These are phyloP conservation scores for Sphaerulina vaccinii DNA, from an alignment of 2,329 filamentous ascomycete species.

Conservation along the genomic window DNA sequence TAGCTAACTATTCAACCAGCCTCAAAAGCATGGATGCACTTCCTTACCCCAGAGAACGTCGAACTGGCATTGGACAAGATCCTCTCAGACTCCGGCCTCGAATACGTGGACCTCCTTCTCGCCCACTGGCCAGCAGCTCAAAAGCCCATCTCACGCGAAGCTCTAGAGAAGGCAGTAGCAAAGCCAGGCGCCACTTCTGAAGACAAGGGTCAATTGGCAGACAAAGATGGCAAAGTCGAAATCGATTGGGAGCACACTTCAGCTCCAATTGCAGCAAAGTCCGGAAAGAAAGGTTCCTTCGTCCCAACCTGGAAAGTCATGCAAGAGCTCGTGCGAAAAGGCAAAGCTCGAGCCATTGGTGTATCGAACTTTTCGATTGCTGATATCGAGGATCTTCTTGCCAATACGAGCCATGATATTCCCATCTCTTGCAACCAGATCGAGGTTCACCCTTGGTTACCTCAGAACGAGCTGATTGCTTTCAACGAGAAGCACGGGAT, in stretches of 20 bases:
- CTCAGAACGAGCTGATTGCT: slow-evolving; percentile 25
- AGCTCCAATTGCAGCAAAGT: slow-evolving; percentile 19
- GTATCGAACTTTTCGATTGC: slow-evolving; percentile 33
- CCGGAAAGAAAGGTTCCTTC: slow-evolving; percentile 25
- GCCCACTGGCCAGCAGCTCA: slow-evolving; percentile 42
- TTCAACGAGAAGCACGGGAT: slow-evolving; percentile 27
- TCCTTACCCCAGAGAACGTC: slow-evolving; percentile 26
- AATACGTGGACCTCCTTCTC: slow-evolving; percentile 45
- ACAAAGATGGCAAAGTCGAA: slow-evolving; percentile 18
- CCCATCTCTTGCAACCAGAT: slow-evolving; percentile 32
- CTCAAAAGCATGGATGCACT: slow-evolving; percentile 26
- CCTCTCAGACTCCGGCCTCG: slow-evolving; percentile 41
- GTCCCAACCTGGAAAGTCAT: slow-evolving; percentile 33
- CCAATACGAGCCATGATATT: slow-evolving; percentile 20
- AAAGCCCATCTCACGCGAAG: slow-evolving; percentile 20
- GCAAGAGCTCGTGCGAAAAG: slow-evolving; percentile 30
- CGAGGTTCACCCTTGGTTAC: slow-evolving; percentile 33
- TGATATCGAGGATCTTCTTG: slow-evolving; percentile 29
- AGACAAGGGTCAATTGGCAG: slow-evolving; percentile 14
- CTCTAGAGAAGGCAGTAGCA: slow-evolving; percentile 21
- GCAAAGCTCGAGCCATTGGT: slow-evolving; percentile 31
- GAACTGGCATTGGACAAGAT: slow-evolving; percentile 39
- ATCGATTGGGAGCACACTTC: slow-evolving; percentile 28
- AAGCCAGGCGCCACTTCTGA: slow-evolving; percentile 14
- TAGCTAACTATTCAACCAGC: slow-evolving; percentile 14